These are phyloP conservation scores for Fusarium verrucosum DNA, from an alignment of 2,329 filamentous ascomycete species.

Conservation along the genomic window DNA sequence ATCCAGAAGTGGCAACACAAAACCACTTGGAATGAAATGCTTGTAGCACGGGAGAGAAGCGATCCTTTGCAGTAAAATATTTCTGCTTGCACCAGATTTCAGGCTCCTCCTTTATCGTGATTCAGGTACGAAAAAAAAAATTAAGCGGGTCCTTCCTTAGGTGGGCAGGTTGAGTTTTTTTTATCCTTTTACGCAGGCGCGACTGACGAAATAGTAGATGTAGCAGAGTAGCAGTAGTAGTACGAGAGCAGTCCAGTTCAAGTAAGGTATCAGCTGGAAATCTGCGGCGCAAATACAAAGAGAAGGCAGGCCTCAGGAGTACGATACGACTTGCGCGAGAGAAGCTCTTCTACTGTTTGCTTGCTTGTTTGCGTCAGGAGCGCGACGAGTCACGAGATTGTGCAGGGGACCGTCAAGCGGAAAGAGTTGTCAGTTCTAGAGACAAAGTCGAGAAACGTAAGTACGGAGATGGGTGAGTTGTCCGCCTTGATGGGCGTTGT, in stretches of 20 bases:
- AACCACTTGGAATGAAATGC: constrained; percentile 19
- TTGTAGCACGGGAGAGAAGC: constrained; percentile 32
- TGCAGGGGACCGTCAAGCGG: constrained; percentile 31
- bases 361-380: constrained; percentile 37
- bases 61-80: constrained; percentile 16
- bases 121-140: constrained; percentile 39
- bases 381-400: constrained; percentile 43
- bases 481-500: constrained; percentile 26
- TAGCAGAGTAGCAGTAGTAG: no score
- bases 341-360: constrained; percentile 43
- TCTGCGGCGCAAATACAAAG: constrained; percentile 39
- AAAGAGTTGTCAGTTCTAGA: constrained; percentile 29
- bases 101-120: constrained; percentile 26
- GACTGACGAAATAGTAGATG: constrained; percentile 34
- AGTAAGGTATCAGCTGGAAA: constrained; percentile 15
- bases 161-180: constrained; percentile 18
- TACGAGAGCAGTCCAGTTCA: constrained; percentile 36
- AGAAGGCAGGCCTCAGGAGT: constrained; percentile 42
- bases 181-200: constrained; percentile 43
- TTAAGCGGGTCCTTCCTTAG: constrained; percentile 25
- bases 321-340: constrained; percentile 41
- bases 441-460: constrained; percentile 16
- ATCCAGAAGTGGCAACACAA: constrained; percentile 23
- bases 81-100: constrained; percentile 18
- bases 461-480: constrained; percentile 19